Percentiles rank a stretch among this genome's conserved stretches.
phyloP scores from a whole-genome alignment of 768 basidiomycete species.

The Amanita muscaria region DNA sequence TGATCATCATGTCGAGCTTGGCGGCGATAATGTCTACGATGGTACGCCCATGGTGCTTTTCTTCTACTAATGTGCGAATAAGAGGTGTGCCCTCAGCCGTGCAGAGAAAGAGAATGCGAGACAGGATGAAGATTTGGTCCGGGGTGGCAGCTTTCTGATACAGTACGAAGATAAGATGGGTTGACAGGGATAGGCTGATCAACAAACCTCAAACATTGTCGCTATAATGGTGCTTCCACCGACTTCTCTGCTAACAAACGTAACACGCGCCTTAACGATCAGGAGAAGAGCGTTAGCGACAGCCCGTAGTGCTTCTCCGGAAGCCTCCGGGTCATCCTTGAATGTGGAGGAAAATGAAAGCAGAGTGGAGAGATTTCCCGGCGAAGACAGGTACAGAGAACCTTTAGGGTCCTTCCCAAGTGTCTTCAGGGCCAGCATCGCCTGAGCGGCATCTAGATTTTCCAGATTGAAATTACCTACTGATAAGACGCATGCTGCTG shows the following conservation, averaged over 20 bases:
- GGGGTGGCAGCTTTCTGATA: slow-evolving; percentile 50
- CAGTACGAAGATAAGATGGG: slow-evolving; percentile 9
- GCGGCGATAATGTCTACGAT: slow-evolving; percentile 51
- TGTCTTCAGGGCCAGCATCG: slow-evolving; percentile 64
- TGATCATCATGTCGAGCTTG: slow-evolving; percentile 52
- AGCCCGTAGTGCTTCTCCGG: slow-evolving; percentile 63
- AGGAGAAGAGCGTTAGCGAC: slow-evolving; percentile 76
- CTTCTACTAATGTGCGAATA: slow-evolving; percentile 56
- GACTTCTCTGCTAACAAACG: slow-evolving; percentile 49
- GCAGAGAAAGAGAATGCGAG: slow-evolving; percentile 68
- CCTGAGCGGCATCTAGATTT: slow-evolving; percentile 56
- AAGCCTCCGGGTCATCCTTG: slow-evolving; percentile 50
- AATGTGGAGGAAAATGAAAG: slow-evolving; percentile 42
- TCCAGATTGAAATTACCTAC: too few relatives aligned
- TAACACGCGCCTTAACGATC: slow-evolving; percentile 49
- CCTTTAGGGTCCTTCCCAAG: slow-evolving; percentile 65
- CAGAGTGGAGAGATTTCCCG: slow-evolving; percentile 49
- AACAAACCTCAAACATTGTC: slow-evolving; percentile 32
- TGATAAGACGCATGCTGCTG: too few relatives aligned
- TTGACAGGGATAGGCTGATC: neutral
- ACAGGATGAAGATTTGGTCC: slow-evolving; percentile 65
- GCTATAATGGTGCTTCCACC: slow-evolving; percentile 57
- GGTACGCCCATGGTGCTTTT: slow-evolving; percentile 46
- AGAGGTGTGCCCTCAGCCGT: slow-evolving; percentile 48
- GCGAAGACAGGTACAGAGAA: slow-evolving; percentile 48